Evolutionary conservation across 169 alveolate species (phyloP).

Genomic region (Eimeria brunetti): DNA sequence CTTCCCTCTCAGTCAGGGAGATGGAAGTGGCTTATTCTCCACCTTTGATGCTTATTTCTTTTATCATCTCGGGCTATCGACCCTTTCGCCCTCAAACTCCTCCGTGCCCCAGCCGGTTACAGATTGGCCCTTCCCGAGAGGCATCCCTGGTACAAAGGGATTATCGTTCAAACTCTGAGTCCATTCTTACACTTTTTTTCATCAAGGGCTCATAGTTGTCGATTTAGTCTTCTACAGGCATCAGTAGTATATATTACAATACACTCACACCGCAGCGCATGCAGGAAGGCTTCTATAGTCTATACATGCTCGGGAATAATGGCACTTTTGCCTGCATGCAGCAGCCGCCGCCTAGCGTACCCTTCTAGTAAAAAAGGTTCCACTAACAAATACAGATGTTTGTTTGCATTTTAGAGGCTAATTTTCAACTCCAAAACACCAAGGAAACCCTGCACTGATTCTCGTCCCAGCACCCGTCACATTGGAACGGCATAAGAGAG

Average conservation of each 20-base stretch:
- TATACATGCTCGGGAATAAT: neutral
- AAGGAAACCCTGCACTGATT: too few relatives aligned
- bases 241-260: neutral
- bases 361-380: too few relatives aligned
- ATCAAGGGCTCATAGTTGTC: neutral
- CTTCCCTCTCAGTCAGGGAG: neutral
- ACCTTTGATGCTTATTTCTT: too few relatives aligned
- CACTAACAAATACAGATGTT: too few relatives aligned
- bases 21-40: neutral
- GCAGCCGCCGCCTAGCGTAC: too few relatives aligned
- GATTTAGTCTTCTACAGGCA: neutral
- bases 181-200: neutral
- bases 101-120: neutral
- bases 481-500: too few relatives aligned
- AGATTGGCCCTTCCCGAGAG: neutral
- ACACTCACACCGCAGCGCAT: neutral
- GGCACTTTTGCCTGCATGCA: neutral
- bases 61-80: neutral
- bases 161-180: neutral
- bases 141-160: neutral
- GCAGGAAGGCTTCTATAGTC: neutral
- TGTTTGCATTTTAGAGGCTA: too few relatives aligned
- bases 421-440: too few relatives aligned
- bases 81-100: neutral
- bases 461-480: too few relatives aligned